phyloP scores from a whole-genome alignment of 352 stramenopile genomes.

The Phytophthora capsici region DNA sequence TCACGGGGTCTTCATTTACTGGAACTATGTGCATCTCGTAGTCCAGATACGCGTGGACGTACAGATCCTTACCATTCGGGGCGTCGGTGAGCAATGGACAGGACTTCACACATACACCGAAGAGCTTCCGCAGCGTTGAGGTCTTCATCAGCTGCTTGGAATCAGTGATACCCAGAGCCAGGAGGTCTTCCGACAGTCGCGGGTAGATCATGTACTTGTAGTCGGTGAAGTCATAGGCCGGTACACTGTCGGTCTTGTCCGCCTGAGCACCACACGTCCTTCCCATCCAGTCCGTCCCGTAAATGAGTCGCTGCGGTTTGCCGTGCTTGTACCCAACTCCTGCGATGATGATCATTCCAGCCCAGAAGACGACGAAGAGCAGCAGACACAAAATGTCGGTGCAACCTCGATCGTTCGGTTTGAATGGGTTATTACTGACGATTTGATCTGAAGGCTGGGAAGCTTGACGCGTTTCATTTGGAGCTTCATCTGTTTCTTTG shows the following conservation, averaged over 20 bases:
- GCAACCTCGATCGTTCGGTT: constrained; percentile 75
- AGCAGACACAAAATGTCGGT: constrained; percentile 75
- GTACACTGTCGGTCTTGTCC: constrained; percentile 47
- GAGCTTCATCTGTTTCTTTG: constrained; percentile 14
- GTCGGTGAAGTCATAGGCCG: constrained; percentile 68
- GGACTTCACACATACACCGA: constrained; percentile 50
- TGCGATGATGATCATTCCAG: constrained; percentile 75
- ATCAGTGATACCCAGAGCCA: constrained; percentile 30
- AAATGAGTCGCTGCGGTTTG: constrained; percentile 76
- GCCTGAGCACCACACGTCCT: constrained; percentile 66
- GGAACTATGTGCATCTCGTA: constrained; percentile 46
- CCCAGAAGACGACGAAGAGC: constrained; percentile 63
- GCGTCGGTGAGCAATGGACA: constrained; percentile 61
- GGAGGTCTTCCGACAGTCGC: constrained; percentile 65
- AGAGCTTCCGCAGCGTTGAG: constrained; percentile 52
- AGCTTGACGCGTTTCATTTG: constrained; percentile 5
- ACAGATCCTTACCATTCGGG: constrained; percentile 31
- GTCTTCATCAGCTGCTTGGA: constrained; percentile 25
- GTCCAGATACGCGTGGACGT: constrained; percentile 69
- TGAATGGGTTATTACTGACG: constrained; percentile 66
- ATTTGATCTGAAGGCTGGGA: background rate
- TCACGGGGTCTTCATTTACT: constrained; percentile 41
- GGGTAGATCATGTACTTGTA: constrained; percentile 81
- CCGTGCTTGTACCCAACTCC: constrained; percentile 67
- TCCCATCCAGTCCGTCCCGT: constrained; percentile 78